Evolutionary conservation across 257 asterid species (phyloP), one percentile per base, ranked within the genome.

Genomic region (Ligustrum vulgare): DNA sequence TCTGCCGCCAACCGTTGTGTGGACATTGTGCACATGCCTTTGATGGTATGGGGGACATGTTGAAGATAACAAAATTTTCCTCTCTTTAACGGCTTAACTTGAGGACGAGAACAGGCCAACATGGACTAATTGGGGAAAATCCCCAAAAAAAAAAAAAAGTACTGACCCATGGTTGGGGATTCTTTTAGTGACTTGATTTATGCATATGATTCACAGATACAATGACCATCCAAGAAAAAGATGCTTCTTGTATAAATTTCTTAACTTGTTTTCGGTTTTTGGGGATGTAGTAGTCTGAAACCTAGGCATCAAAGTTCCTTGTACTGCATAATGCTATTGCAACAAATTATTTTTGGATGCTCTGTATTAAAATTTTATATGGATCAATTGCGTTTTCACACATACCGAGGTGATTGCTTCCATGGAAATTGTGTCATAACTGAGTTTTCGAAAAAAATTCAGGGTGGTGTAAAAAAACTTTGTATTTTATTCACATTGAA

Each of bases 291-390:
- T 68, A 34, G 31, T 23, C 45, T 41, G 51, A 13, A 47, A 64
- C 69, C 49, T 43, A 18, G 65, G 71, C 41, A 32, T 39, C 33
- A 43, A 75, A 67, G 68, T 71, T 62, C 43, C 18, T 51, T 4
- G 3, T 54, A 68, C 16, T 76, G 49, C 20, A 56, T 56, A 37
- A 73, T 39, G n/a, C 54, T 1, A 34, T 41, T 28, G 45, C 43
- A 32, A 37, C 45, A 71, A 51, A 20, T 39, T 28, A 51, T 72
- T 56, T 72, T 80, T 70, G 23, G 10, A 45, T 31, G 39, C 34
- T 11, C 56, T 54, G 18, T 54, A 47, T 28, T 23, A 25, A 62
- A 31, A 31, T 28, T 7, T 34, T 8, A 2, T 54, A 20, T 5
- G 70, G 64, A 49, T 35, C 8, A 51, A 51, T 11, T 51, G 4